Evolutionary conservation across 768 basidiomycete species (phyloP).

Genomic region (Mycena epipterygia): DNA sequence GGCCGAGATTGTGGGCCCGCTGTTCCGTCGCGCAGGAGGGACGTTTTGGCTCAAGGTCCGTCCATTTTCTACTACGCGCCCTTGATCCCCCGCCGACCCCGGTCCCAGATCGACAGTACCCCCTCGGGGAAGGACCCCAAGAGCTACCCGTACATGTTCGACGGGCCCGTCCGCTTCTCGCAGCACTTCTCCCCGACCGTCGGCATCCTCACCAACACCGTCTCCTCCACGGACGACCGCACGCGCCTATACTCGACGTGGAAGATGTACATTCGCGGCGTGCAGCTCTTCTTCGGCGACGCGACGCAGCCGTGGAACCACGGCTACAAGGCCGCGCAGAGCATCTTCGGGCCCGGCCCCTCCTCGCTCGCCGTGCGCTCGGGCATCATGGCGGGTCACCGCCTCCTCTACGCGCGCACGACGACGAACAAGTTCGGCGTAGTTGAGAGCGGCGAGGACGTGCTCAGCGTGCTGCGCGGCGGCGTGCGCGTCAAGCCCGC

Average conservation of each 20-base stretch:
- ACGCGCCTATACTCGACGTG: constrained; percentile 82
- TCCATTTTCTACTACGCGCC: neutral
- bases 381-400: constrained; percentile 79
- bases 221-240: constrained; percentile 51
- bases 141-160: constrained; percentile 72
- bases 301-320: constrained; percentile 75
- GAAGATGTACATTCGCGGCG: constrained; percentile 78
- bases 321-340: constrained; percentile 77
- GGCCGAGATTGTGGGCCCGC: constrained; percentile 67
- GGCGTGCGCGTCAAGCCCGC: constrained; percentile 80
- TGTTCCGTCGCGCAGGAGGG: constrained; percentile 65
- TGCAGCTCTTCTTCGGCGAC: constrained; percentile 72
- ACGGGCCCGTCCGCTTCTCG: constrained; percentile 81
- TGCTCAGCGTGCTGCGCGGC: constrained; percentile 66
- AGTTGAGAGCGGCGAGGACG: constrained; percentile 62
- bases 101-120: constrained; percentile 66
- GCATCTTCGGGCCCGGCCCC: constrained; percentile 74
- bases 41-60: constrained; percentile 79
- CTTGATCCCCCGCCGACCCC: neutral
- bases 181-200: constrained; percentile 80
- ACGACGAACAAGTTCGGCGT: constrained; percentile 74
- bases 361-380: constrained; percentile 74
- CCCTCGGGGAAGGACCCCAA: constrained; percentile 57
- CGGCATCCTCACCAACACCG: constrained; percentile 70
- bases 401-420: constrained; percentile 79